Conservation (phyloP, 1,284 basidiomycete species). For the Tilletia walkeri region DNA sequence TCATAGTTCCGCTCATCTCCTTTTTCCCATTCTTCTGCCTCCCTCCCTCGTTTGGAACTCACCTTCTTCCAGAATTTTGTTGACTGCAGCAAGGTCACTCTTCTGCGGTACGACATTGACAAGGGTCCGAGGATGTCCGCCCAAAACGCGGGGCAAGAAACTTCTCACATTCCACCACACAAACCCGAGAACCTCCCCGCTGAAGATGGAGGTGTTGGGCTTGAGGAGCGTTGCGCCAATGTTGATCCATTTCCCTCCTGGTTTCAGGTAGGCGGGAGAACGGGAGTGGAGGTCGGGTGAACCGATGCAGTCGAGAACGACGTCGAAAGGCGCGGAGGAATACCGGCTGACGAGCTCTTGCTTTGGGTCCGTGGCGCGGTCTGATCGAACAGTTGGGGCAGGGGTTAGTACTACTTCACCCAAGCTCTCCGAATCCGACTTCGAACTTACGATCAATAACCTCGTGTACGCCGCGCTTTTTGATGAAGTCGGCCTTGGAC, state of each 20-base stretch:
- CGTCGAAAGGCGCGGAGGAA: constrained; percentile 19
- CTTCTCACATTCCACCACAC: background rate
- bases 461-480: constrained; percentile 19
- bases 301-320: constrained; percentile 24
- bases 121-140: constrained; percentile 18
- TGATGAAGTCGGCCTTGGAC: constrained; percentile 16
- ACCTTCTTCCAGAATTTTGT: background rate
- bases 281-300: background rate
- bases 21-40: background rate
- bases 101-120: background rate
- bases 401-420: no score
- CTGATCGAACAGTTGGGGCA: background rate
- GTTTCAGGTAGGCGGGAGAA: constrained; percentile 16
- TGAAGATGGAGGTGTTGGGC: constrained; percentile 15
- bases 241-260: constrained; percentile 1
- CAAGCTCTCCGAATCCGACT: no score
- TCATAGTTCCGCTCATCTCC: no score
- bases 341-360: constrained; percentile 16
- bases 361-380: constrained; percentile 11
- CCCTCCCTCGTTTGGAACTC: background rate
- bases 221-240: constrained; percentile 14
- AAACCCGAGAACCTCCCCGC: background rate
- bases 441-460: constrained; percentile 18
- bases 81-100: background rate
- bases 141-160: constrained; percentile 13